A percentile compares a stretch with the other conserved stretches of the same genome.
These are phyloP conservation scores for Mortierella sp. DNA, from an alignment of 371 early-diverging fungal genomes.

Conservation along the genomic window DNA sequence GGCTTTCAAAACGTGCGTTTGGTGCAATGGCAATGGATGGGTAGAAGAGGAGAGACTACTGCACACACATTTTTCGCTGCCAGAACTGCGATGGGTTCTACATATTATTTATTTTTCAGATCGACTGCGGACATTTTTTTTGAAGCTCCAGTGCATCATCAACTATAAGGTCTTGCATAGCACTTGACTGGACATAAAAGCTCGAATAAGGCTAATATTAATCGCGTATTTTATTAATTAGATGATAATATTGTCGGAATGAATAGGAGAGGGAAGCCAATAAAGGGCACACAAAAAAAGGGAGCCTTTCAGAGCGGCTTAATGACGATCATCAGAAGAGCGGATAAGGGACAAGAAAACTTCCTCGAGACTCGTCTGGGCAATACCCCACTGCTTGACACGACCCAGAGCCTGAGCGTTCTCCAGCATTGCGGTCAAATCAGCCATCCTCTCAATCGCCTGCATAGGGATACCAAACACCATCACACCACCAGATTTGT, in stretches of 20 bases:
- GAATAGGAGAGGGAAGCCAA: not conserved
- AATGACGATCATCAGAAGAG: slow-evolving; percentile 38
- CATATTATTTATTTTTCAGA: no score
- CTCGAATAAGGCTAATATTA: no score
- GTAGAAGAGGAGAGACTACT: no score
- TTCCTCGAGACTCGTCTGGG: slow-evolving; percentile 78
- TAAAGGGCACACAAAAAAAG: not conserved
- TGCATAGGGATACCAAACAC: slow-evolving; percentile 70
- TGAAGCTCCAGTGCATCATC: no score
- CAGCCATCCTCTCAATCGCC: slow-evolving; percentile 59
- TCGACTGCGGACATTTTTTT: no score
- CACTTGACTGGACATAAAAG: no score
- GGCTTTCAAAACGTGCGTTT: no score
- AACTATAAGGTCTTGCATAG: no score
- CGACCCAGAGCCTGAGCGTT: slow-evolving; percentile 40
- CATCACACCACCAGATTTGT: slow-evolving; percentile 75
- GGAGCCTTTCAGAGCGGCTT: not conserved
- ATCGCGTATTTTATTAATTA: no score
- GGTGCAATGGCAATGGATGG: no score
- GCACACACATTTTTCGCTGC: no score
- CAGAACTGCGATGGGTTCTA: no score
- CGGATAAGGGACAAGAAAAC: slow-evolving; percentile 65
- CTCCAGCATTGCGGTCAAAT: slow-evolving; percentile 68
- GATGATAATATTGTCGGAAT: not conserved
- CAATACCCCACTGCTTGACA: slow-evolving; percentile 77